A percentile compares a stretch with the other conserved stretches of the same genome.
Conservation (phyloP, 129 eudicot genomes). For the Solidago caesia region DNA sequence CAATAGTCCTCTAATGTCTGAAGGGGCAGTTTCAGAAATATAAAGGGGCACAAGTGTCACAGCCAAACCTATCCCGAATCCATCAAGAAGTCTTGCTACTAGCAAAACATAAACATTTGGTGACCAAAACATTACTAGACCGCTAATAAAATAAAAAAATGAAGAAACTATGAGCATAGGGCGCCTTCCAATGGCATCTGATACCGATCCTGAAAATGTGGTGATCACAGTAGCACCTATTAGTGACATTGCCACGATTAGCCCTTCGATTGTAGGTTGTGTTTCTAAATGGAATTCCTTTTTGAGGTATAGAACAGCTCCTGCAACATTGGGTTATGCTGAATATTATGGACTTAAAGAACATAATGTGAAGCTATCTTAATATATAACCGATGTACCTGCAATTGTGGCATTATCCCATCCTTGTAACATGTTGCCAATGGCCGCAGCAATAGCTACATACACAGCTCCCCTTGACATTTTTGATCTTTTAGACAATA, state of each 20-base stretch:
- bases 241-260: conserved; percentile 77
- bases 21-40: conserved; percentile 96
- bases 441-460: conserved; percentile 85
- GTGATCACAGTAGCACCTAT: conserved; percentile 95
- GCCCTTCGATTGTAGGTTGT: conserved; percentile 71
- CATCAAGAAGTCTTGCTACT: conserved; percentile 83
- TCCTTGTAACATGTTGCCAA: conserved; percentile 93
- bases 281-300: conserved; percentile 61
- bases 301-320: conserved; percentile 74
- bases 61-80: conserved; percentile 92
- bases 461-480: conserved; percentile 66
- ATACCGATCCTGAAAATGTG: conserved; percentile 77
- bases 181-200: conserved; percentile 83
- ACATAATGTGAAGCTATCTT: not conserved
- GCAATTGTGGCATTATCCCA: conserved; percentile 99
- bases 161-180: conserved; percentile 92
- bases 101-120: conserved; percentile 86
- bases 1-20: conserved; percentile 82
- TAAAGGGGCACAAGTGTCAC: conserved; percentile 94
- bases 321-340: conserved; percentile 26
- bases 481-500: not conserved
- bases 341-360: not conserved
- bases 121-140: conserved; percentile 91
- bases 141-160: conserved; percentile 62
- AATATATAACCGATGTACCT: conserved; percentile 37